Evolutionary conservation across 2,329 filamentous ascomycete genomes (phyloP), one percentile per base, ranked within the genome.

Genomic region (Penicillium sp.): DNA sequence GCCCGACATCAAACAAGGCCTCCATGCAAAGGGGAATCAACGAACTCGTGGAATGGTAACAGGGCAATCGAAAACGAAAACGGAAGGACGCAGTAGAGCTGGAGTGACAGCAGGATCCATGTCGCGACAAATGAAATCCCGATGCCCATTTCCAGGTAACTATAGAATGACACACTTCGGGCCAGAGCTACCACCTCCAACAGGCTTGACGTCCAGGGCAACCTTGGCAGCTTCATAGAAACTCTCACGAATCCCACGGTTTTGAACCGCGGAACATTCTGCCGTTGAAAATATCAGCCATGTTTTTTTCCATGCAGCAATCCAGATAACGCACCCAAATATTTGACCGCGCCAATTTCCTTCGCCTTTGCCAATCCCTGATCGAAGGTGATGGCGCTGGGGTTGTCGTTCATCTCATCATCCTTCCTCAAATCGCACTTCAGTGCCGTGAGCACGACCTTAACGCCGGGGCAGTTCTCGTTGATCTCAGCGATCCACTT

Each of bases 401-500:
- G 75, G 45, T 85, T 87, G 6, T 90, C 88, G 6, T 91, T 89
- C 45, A 84, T 81, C 22, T 83, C 82, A 20, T 91, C 89, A 52
- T 85, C 84, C 77, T 97, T 93, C 64, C 94, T 85, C 69, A 99
- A 78, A 77, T 99, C 94, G 79, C 94, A 99, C 79, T 99, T 99
- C 65, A 99, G 83, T 23, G 94, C 94, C 4, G 97, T 92, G 7
- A 99, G 83, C 18, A 99, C 94, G 44, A 99, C 85, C 75, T 95
- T 96, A 61, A 97, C 94, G 55, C 89, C 90, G 1, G 92, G 91
- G 77, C 94, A 97, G 78, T 99, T 97, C 77, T 99, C 94, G 60
- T 92, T 90, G 64, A 99, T 99, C 77, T 99, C 94, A 59, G 90
- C 89, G 5, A 97, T 90, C 94, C 94, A 99, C 79, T 99, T 99